Conservation (phyloP, 805 yeast genomes). For the Myxozyma neotropica region DNA sequence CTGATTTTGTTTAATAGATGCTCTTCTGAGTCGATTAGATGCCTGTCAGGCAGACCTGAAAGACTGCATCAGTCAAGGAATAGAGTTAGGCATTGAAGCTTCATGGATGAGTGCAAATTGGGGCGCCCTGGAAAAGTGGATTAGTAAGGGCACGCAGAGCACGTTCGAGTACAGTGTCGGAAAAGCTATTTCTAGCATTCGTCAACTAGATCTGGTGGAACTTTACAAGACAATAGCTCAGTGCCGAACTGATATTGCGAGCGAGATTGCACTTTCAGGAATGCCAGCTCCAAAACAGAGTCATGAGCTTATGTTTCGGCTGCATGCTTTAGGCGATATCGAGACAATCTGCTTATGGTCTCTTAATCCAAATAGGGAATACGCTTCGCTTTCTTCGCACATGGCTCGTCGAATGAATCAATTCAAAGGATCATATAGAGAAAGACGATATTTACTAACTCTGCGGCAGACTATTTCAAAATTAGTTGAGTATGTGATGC, state of each 20-base stretch:
- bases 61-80: constrained; percentile 57
- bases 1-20: constrained; percentile 2
- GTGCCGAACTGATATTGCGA: constrained; percentile 64
- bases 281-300: constrained; percentile 56
- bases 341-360: constrained; percentile 43
- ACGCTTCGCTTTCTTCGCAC: constrained; percentile 22
- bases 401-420: constrained; percentile 38
- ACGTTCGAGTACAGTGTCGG: constrained; percentile 67
- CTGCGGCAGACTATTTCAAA: constrained; percentile 56
- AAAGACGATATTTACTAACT: constrained; percentile 61
- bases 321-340: constrained; percentile 68
- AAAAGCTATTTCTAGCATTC: constrained; percentile 56
- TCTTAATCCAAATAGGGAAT: constrained; percentile 16
- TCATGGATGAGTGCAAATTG: constrained; percentile 66
- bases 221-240: constrained; percentile 50
- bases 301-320: constrained; percentile 51
- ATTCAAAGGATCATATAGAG: constrained; percentile 57
- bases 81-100: constrained; percentile 71
- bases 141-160: constrained; percentile 52
- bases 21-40: constrained; percentile 55
- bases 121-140: constrained; percentile 59
- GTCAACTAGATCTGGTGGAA: constrained; percentile 41
- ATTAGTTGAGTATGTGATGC: constrained; percentile 36
- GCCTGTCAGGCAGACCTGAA: constrained; percentile 35
- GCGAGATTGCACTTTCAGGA: constrained; percentile 53